Percentiles rank a stretch among this genome's conserved stretches.
Evolutionary conservation across 352 stramenopile genomes (phyloP).

Genomic region (Phytophthora parvispora): DNA sequence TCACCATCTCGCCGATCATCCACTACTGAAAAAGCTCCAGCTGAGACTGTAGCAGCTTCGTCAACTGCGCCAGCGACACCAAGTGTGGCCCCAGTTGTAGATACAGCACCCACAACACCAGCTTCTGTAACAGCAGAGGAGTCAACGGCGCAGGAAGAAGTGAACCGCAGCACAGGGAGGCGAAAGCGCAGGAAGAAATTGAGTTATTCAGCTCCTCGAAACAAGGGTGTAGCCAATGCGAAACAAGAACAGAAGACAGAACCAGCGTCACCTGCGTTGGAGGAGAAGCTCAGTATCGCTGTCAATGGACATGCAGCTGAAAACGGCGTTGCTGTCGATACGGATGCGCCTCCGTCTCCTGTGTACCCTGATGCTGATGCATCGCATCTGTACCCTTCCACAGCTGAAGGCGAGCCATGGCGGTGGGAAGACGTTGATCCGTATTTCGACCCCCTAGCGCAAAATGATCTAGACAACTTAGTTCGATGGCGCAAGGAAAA

Average conservation of each 20-base stretch:
- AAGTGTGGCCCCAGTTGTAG: background rate
- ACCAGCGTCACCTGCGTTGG: conserved; percentile 13
- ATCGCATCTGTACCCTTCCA: conserved; percentile 53
- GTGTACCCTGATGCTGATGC: conserved; percentile 51
- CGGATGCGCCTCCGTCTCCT: conserved; percentile 40
- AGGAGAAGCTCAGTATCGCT: conserved; percentile 39
- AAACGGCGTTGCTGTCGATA: conserved; percentile 6
- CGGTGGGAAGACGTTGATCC: conserved; percentile 67
- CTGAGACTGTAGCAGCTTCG: conserved; percentile 4
- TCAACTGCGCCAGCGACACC: conserved; percentile 2
- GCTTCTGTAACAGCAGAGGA: conserved; percentile 19
- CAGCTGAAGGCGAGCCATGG: conserved; percentile 51
- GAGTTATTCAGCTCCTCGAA: conserved; percentile 38
- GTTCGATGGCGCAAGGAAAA: conserved; percentile 57
- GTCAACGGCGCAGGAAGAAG: background rate
- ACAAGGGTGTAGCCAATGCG: conserved; percentile 13
- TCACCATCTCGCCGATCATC: background rate
- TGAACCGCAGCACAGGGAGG: conserved; percentile 18
- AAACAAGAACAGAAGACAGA: conserved; percentile 30
- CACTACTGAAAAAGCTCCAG: background rate
- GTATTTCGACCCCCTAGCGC: conserved; percentile 64
- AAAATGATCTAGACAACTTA: conserved; percentile 69
- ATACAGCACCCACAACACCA: conserved; percentile 5
- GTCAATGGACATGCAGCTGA: conserved; percentile 16
- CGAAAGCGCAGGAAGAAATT: conserved; percentile 62